Base-by-base conservation (phyloP, 805 yeast genomes). In the Saccharomycopsis lassenensis region DNA sequence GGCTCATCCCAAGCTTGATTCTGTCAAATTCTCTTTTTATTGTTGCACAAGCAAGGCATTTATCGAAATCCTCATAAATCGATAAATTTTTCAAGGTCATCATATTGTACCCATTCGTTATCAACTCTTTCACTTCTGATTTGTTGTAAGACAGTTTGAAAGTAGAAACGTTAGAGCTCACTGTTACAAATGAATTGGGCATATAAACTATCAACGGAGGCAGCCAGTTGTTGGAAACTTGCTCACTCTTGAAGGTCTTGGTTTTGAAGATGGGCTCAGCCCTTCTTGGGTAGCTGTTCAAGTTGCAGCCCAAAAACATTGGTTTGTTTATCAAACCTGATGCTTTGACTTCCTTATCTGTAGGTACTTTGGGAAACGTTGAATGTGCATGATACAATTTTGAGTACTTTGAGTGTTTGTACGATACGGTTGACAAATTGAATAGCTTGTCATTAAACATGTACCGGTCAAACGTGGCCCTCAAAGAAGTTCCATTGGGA, bases 251-350 rank as follows among this genome's bases (percentile, higher is more conserved):
- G n/a, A n/a, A n/a, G 18, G 4, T 17, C 28, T 27, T 24, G 8
- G 27, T 21, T 16, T 23, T 15, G 14, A 14, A 20, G 4, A 17
- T 24, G 6, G 24, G 12, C n/a, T 27, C 27, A 15, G 33, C 12
- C 31, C 34, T 25, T 19, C 16, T 5, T 24, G 36, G 39, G 23
- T 29, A 40, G 24, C 43, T 39, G 14, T 37, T 20, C n/a, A 42
- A 30, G 50, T 77, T 63, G 57, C 95, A 87, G 4, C 96, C 95
- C 51, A 86, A 80, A 56, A 85, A 84, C 0, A 76, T 61, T 10
- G 95, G 95, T 40, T 59, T 68, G 7, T 71, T 59, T 7, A 69
- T 67, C 37, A 78, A 60, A 36, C 71, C 69, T 40, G 55, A 46
- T 33, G 59, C 54, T n/a, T 63, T 31, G 46, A 77, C 71, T 1